Evolutionary conservation across 2,329 filamentous ascomycete genomes (phyloP).

Genomic region (Fusarium continuum): DNA sequence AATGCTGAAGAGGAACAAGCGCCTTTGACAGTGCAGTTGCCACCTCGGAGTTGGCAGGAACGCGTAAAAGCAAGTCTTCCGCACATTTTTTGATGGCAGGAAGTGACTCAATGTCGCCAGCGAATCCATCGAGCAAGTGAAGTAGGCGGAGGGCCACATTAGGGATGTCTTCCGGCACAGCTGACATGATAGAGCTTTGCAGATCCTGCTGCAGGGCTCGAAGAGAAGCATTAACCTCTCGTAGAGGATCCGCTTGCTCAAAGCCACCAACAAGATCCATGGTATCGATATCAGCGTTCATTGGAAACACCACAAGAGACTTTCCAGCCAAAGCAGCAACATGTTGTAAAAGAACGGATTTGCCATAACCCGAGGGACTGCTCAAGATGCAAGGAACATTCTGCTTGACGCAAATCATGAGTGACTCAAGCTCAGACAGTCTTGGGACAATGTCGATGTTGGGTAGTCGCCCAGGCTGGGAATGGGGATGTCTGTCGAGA

Average conservation of each 20-base stretch:
- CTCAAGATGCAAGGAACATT: constrained; percentile 90
- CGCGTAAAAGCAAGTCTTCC: constrained; percentile 51
- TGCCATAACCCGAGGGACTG: constrained; percentile 85
- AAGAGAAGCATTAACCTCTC: constrained; percentile 70
- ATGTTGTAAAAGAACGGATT: constrained; percentile 81
- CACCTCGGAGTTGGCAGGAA: constrained; percentile 58
- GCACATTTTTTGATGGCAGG: constrained; percentile 51
- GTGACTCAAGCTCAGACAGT: constrained; percentile 80
- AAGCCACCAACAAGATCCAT: constrained; percentile 98
- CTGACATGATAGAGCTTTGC: constrained; percentile 58
- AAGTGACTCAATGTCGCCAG: constrained; percentile 52
- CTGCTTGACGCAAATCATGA: constrained; percentile 87
- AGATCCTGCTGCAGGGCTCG: constrained; percentile 61
- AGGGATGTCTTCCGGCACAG: constrained; percentile 59
- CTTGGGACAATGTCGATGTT: constrained; percentile 62
- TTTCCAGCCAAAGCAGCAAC: constrained; percentile 83
- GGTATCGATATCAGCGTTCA: constrained; percentile 95
- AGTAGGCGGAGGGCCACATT: constrained; percentile 60
- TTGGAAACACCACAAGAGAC: constrained; percentile 80
- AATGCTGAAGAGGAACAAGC: constrained; percentile 59
- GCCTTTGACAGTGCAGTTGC: constrained; percentile 59
- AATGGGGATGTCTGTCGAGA: constrained; percentile 66
- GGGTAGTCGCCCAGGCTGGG: constrained; percentile 62
- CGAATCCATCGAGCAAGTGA: constrained; percentile 56
- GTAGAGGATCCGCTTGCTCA: constrained; percentile 87